Conservation (phyloP, 768 basidiomycete genomes). For the Podaxis sp. region DNA sequence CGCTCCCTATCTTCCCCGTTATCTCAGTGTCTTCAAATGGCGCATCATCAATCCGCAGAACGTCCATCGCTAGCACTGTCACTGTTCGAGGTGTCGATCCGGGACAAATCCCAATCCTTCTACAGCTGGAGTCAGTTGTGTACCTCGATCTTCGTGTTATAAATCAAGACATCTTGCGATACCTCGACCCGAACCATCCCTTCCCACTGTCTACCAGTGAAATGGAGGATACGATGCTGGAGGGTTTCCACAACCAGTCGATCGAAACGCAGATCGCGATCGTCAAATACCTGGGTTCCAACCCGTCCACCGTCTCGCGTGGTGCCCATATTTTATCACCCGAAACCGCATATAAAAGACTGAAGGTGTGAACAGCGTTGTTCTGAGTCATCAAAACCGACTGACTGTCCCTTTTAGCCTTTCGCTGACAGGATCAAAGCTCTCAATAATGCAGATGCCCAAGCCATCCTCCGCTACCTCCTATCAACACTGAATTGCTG, state of each 20-base stretch:
- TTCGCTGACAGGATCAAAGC: neutral
- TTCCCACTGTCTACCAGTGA: constrained; percentile 17
- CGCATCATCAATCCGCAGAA: neutral
- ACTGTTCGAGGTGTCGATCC: constrained; percentile 5
- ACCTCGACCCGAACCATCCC: constrained; percentile 21
- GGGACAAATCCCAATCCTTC: neutral
- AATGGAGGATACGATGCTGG: neutral
- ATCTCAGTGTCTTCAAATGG: constrained; percentile 19
- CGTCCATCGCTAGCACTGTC: neutral
- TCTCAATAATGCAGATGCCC: constrained; percentile 2
- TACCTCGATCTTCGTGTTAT: constrained; percentile 5
- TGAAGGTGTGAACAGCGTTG: constrained; percentile 28
- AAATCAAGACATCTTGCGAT: constrained; percentile 2
- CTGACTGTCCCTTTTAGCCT: neutral
- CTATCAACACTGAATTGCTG: constrained; percentile 30
- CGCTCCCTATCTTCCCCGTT: constrained; percentile 31
- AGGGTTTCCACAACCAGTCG: constrained; percentile 10
- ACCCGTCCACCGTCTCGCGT: constrained; percentile 25
- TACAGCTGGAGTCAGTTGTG: neutral
- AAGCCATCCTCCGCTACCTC: constrained; percentile 31
- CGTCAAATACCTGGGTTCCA: constrained; percentile 19
- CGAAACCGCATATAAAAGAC: constrained; percentile 25
- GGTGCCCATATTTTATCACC: constrained; percentile 26
- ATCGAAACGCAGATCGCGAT: constrained; percentile 3
- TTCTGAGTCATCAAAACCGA: neutral